A percentile compares a stretch with the other conserved stretches of the same genome.
These are phyloP conservation scores for Cladorrhinum sp. DNA, from an alignment of 2,329 filamentous ascomycete genomes.

Conservation along the genomic window DNA sequence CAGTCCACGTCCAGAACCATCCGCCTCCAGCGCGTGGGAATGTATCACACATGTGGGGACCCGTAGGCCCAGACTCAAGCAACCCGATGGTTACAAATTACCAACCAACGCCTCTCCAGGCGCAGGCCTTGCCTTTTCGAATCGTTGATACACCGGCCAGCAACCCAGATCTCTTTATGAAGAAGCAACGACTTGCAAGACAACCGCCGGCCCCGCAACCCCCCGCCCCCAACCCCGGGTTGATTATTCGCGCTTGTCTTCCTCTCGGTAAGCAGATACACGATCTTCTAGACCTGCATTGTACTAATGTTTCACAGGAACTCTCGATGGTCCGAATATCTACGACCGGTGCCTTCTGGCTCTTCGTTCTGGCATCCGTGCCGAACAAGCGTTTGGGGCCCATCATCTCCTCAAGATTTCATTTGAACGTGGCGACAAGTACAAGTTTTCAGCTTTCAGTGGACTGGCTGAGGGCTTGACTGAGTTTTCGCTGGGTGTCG, in stretches of 20 bases:
- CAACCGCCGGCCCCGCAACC: conserved; percentile 37
- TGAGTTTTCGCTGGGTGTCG: conserved; percentile 77
- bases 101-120: conserved; percentile 56
- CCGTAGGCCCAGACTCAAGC: conserved; percentile 53
- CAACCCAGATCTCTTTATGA: conserved; percentile 65
- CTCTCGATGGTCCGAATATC: conserved; percentile 74
- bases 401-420: conserved; percentile 95
- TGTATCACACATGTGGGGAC: conserved; percentile 48
- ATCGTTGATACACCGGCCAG: conserved; percentile 73
- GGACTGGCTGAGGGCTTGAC: conserved; percentile 84
- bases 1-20: conserved; percentile 27
- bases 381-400: conserved; percentile 88
- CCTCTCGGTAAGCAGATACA: conserved; percentile 21
- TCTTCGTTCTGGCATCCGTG: conserved; percentile 71
- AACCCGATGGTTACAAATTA: conserved; percentile 65
- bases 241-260: conserved; percentile 24
- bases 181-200: conserved; percentile 47
- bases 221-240: conserved; percentile 50
- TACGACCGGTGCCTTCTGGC: conserved; percentile 85
- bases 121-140: conserved; percentile 62
- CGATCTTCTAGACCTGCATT: neutral
- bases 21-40: conserved; percentile 36
- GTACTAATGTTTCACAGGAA: conserved; percentile 26
- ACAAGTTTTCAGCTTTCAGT: conserved; percentile 88
- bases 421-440: conserved; percentile 90